Base-by-base conservation (phyloP, 148 eudicot species). In the Simmondsia chinensis region DNA sequence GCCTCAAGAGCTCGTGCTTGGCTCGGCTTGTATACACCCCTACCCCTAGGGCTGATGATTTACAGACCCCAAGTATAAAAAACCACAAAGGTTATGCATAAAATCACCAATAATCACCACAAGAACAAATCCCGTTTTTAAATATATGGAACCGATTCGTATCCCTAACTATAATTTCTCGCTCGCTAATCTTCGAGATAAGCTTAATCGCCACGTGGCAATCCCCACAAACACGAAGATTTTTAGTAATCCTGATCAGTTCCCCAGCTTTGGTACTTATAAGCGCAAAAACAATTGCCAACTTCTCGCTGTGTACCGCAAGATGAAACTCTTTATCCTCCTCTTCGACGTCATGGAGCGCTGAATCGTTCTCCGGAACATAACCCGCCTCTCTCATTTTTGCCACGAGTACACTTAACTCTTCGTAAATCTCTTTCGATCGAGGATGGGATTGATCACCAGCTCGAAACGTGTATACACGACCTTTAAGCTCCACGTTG, bases 171-270 rank as follows among this genome's bases (percentile, higher is more conserved):
- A 67, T 37, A 24, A 82, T 79, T 48, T 60, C 57, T 5, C 93
- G 72, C 15, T 44, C 52, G 12, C 72, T 50, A 41, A 82, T 78
- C 73, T 65, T 78, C 15, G 93, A 82, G 12, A 78, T 72, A 28
- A 75, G 54, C 69, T 82, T 82, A 50, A 72, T 61, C 12, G 83
- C 93, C 27, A 61, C 52, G 39, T 82, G 93, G 21, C 93, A 82
- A 65, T 82, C 86, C 57, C 77, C 82, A 69, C 85, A 77, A 11
- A 82, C 66, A n/a, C 91, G 91, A 32, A 77, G 66, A 59, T 82
- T 78, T 60, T 82, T 79, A 7, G 86, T 75, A 33, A 82, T 63
- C 56, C 79, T 72, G 36, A 82, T 78, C 7, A 60, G 62, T n/a
- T 42, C 32, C 44, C 69, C 52, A 35, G 71, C 57, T 20, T 33